Evolutionary conservation across 441 rosid species (phyloP).

Genomic region (Erodium chrysanthum): DNA sequence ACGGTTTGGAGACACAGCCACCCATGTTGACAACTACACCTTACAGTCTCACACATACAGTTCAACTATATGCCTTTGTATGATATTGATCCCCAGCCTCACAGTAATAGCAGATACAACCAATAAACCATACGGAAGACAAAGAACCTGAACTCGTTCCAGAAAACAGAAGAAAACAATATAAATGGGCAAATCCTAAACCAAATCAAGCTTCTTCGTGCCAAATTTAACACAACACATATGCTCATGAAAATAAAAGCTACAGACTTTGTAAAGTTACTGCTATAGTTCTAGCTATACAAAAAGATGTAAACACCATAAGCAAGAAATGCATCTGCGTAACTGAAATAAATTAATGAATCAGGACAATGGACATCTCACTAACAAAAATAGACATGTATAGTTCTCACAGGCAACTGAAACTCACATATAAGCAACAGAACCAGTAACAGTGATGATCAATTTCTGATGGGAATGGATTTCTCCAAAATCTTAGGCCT

Average conservation of each 20-base stretch:
- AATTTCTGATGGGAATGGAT: background rate
- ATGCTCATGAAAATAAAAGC: background rate
- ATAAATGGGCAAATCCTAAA: background rate
- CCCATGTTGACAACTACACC: constrained; percentile 41
- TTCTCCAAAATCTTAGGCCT: background rate
- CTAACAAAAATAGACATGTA: too few relatives aligned
- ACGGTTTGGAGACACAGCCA: constrained; percentile 54
- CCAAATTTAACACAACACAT: background rate
- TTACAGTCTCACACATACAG: background rate
- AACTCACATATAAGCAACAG: background rate
- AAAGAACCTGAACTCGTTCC: background rate
- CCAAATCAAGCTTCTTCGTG: background rate
- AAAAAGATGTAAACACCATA: background rate
- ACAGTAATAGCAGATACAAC: background rate
- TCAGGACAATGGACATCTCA: too few relatives aligned
- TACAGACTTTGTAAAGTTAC: background rate
- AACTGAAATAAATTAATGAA: background rate
- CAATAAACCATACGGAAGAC: background rate
- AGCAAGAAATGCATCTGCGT: background rate
- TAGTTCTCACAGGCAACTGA: background rate
- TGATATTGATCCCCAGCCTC: background rate
- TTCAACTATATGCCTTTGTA: background rate
- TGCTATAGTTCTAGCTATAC: background rate
- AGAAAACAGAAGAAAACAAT: background rate
- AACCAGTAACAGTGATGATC: background rate